Base-by-base conservation (phyloP, 805 yeast genomes). In the Yarrowia sp. region DNA sequence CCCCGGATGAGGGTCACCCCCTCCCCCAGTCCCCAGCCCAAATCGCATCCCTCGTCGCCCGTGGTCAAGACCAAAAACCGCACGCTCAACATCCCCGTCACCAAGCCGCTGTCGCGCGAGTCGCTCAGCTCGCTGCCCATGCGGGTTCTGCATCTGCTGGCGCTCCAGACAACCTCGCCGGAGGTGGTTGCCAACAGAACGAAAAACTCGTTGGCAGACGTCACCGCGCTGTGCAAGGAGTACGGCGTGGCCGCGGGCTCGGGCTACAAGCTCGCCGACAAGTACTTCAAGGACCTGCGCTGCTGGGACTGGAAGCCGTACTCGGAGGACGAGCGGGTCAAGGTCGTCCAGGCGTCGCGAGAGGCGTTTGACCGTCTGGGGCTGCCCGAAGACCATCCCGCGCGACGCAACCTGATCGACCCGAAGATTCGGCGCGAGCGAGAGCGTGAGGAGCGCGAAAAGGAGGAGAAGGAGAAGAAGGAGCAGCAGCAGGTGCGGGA, bases 161-260 rank as follows among this genome's bases (percentile, higher is more conserved):
- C 85, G 0, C 68, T 81, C 41, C 85, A 83, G 1, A 84, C 85
- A 1, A 69, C 72, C 16, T 68, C 80, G 0, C 65, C 69, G 1
- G 66, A 68, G 2, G 71, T 71, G 1, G 66, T 81, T 12, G 63
- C 71, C 8, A 64, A 65, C 31, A 68, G 71, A 21, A 69, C 76
- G 0, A 72, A 72, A 53, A 63, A 72, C 22, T 61, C 68, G 19
- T 53, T 63, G 7, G 61, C 64, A 5, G 78, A 74, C 14, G 68
- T 74, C 9, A 66, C 67, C 12, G 49, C 68, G 0, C 67, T 74
- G 5, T 66, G 80, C 9, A 59, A 67, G 60, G 66, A 73, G 67
- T 62, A 72, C 62, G 78, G 70, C 38, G 47, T 61, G 51, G 18
- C 9, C 12, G 39, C 24, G 6, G 7, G 27, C n/a, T 27, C 55